These are phyloP conservation scores for Xylaria sp. DNA, from an alignment of 2,329 filamentous ascomycete species.

Conservation along the genomic window DNA sequence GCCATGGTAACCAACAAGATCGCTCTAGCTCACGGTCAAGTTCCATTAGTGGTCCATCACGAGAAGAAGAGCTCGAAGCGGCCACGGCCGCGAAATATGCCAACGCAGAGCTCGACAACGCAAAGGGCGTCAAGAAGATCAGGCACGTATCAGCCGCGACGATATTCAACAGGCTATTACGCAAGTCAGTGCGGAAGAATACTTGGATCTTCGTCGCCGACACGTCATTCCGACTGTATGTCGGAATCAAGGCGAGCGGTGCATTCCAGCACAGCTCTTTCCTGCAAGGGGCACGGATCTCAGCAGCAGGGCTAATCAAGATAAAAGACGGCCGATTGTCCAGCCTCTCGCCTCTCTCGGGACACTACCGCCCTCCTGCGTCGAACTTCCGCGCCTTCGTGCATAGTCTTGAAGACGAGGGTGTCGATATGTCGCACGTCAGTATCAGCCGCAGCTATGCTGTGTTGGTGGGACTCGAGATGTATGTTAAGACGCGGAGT, in stretches of 20 bases:
- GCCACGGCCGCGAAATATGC: slow-evolving; percentile 73
- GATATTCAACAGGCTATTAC: slow-evolving; percentile 81
- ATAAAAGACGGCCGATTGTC: slow-evolving; percentile 83
- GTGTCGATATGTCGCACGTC: slow-evolving; percentile 82
- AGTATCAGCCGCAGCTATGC: slow-evolving; percentile 85
- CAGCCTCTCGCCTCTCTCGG: slow-evolving; percentile 76
- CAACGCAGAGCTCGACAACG: slow-evolving; percentile 70
- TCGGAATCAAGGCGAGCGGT: slow-evolving; percentile 89
- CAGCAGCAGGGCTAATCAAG: slow-evolving; percentile 85
- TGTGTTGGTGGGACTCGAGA: slow-evolving; percentile 83
- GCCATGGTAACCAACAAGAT: slow-evolving; percentile 11
- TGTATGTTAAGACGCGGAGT: slow-evolving; percentile 75
- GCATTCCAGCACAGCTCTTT: slow-evolving; percentile 94
- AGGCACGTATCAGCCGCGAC: slow-evolving; percentile 76
- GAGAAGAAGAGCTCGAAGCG: slow-evolving; percentile 64
- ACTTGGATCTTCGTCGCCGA: slow-evolving; percentile 96
- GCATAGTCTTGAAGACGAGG: slow-evolving; percentile 74
- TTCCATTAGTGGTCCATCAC: slow-evolving; percentile 48
- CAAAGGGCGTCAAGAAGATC: slow-evolving; percentile 64
- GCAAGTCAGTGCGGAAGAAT: slow-evolving; percentile 83
- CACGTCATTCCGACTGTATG: slow-evolving; percentile 84
- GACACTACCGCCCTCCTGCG: slow-evolving; percentile 87
- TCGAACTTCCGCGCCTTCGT: slow-evolving; percentile 87
- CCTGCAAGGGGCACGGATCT: slow-evolving; percentile 82
- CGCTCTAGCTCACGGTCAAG: slow-evolving; percentile 2